These are phyloP conservation scores for Arthrobotrys sphaeroides DNA, from an alignment of 2,329 filamentous ascomycete genomes.

Conservation along the genomic window DNA sequence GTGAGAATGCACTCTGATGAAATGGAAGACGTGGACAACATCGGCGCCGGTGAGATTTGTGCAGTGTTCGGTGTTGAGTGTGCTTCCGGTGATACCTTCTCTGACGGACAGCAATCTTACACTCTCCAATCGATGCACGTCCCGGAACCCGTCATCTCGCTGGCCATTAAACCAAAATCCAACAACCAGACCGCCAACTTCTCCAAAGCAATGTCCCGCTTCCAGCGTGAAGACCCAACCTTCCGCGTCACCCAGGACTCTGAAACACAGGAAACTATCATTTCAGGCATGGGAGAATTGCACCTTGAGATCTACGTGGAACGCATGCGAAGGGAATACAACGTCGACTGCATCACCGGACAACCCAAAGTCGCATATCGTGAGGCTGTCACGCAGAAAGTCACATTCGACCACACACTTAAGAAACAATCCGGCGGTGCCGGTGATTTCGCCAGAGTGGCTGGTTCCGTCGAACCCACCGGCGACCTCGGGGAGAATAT, in stretches of 20 bases:
- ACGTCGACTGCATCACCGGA: conserved; percentile 93
- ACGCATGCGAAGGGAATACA: conserved; percentile 95
- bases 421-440: conserved; percentile 96
- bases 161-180: conserved; percentile 96
- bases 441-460: conserved; percentile 92
- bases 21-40: conserved; percentile 94
- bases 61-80: conserved; percentile 98
- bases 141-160: conserved; percentile 95
- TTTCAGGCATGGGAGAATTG: conserved; percentile 97
- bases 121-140: conserved; percentile 99
- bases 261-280: conserved; percentile 95
- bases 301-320: conserved; percentile 98
- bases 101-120: conserved; percentile 89
- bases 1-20: conserved; percentile 99
- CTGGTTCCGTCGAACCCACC: conserved; percentile 89
- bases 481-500: conserved; percentile 76
- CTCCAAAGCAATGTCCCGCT: conserved; percentile 97
- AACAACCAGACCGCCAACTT: conserved; percentile 92
- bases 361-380: conserved; percentile 97
- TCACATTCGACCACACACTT: conserved; percentile 90
- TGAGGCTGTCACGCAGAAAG: conserved; percentile 82
- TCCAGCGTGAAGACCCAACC: conserved; percentile 97
- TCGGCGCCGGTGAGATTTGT: conserved; percentile 96
- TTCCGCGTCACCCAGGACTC: conserved; percentile 93
- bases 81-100: conserved; percentile 97